Percentiles rank a stretch among this genome's conserved stretches.
Evolutionary conservation across 805 yeast genomes (phyloP).

Genomic region (Alloascoidea africana): DNA sequence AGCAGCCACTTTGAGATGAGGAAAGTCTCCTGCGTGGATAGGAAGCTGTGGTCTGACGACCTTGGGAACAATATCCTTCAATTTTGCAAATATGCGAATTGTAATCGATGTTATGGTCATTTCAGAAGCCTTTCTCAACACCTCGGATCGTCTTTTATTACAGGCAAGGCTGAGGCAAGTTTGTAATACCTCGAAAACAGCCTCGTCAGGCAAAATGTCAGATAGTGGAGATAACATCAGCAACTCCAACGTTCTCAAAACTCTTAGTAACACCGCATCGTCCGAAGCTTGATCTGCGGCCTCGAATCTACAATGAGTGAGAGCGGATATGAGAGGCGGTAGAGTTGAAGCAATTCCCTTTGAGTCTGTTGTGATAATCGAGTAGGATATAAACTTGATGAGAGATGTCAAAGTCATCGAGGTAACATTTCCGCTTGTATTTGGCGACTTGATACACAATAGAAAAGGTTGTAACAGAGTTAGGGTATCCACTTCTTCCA

Average conservation of each 20-base stretch:
- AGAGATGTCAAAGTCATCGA: constrained; percentile 65
- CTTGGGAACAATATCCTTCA: constrained; percentile 38
- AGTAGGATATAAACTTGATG: constrained; percentile 56
- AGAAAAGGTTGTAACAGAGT: constrained; percentile 80
- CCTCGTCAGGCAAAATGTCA: constrained; percentile 58
- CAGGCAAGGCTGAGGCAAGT: constrained; percentile 87
- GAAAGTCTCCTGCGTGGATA: background rate
- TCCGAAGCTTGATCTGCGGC: constrained; percentile 88
- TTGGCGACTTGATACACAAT: constrained; percentile 65
- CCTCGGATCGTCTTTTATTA: constrained; percentile 83
- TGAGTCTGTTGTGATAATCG: constrained; percentile 41
- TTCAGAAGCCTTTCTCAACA: constrained; percentile 80
- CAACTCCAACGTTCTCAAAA: constrained; percentile 55
- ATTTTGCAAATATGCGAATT: constrained; percentile 45
- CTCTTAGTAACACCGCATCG: constrained; percentile 79
- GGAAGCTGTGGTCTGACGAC: constrained; percentile 6
- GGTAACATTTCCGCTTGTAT: constrained; percentile 79
- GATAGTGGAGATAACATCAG: constrained; percentile 55
- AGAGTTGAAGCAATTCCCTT: constrained; percentile 40
- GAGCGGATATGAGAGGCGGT: constrained; percentile 52
- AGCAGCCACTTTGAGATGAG: background rate
- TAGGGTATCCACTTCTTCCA: constrained; percentile 49
- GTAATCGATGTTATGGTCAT: constrained; percentile 61
- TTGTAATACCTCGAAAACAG: constrained; percentile 77
- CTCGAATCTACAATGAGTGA: constrained; percentile 91